phyloP scores from a whole-genome alignment of 1,139 yeast species.

The Debaryomyces fabryi region DNA sequence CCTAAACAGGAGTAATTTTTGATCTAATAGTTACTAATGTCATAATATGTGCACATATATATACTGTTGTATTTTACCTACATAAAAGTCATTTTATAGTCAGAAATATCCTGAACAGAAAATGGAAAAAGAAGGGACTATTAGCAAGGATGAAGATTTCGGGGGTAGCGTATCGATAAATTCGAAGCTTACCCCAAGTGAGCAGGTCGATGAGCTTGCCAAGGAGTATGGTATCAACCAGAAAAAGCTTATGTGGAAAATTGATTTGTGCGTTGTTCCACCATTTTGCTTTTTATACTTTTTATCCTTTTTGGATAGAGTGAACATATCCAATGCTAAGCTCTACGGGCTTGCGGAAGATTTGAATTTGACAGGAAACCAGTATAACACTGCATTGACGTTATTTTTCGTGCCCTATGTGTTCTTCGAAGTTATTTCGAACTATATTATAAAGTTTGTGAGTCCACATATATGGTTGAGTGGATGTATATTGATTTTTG shows the following conservation, averaged over 20 bases:
- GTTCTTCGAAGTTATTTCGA: slow-evolving; percentile 67
- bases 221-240: slow-evolving; percentile 41
- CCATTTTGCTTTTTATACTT: slow-evolving; percentile 71
- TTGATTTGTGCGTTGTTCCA: slow-evolving; percentile 68
- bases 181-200: slow-evolving; percentile 14
- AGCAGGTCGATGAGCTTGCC: slow-evolving; percentile 32
- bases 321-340: slow-evolving; percentile 74
- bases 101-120: neutral
- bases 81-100: neutral
- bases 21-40: neutral
- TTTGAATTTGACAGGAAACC: slow-evolving; percentile 54
- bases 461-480: slow-evolving; percentile 70
- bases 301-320: slow-evolving; percentile 71
- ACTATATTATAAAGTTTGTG: slow-evolving; percentile 59
- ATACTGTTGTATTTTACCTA: neutral
- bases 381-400: slow-evolving; percentile 65
- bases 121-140: slow-evolving; percentile 3
- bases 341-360: slow-evolving; percentile 63
- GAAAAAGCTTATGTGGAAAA: slow-evolving; percentile 57
- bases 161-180: neutral
- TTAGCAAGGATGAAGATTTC: neutral
- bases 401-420: slow-evolving; percentile 75
- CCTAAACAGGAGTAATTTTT: neutral
- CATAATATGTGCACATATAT: neutral
- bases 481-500: slow-evolving; percentile 59